Base-by-base conservation (phyloP, 306 rosid species). In the Delonix regia region DNA sequence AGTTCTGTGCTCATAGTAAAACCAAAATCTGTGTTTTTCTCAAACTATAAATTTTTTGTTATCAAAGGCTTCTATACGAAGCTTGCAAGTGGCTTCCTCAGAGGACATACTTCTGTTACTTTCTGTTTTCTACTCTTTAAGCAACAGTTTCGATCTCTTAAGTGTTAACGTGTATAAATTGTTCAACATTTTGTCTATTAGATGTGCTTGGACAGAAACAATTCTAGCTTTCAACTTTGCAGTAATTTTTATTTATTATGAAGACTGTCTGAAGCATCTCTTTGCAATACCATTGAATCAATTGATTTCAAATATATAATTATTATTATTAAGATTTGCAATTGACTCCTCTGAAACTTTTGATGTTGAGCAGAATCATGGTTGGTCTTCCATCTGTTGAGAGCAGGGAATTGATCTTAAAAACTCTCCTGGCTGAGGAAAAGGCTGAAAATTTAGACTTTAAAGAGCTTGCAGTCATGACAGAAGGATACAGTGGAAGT, bases 401-500 rank as follows among this genome's bases (percentile, higher is more conserved):
- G 79, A 90, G 74, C 77, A 74, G 97, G 82, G 97, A 92, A 83
- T 83, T 30, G 85, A 92, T 92, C 76, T 75, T 92, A 86, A 92
- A 71, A 82, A 92, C 96, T 79, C 90, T 92, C 27, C 81, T 92
- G 27, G 63, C 91, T 53, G 87, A 90, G 83, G 97, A 90, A 82
- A 87, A 83, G 25, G 85, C 82, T 14, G 90, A 90, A 71, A 81
- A 82, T 82, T 66, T 92, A 4, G 94, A 90, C 86, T 92, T 84
- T 49, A 90, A 90, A 79, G 97, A 89, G 80, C 96, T 92, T 22
- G 93, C 96, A 65, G 19, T 71, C 62, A 89, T 90, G 87, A 93
- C 96, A 16, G 94, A 90, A 82, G 99, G 99, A 66, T 95, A 76
- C 45, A 95, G 89, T 82, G 98, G 98, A 78, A 95, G 98, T 78